phyloP scores from a whole-genome alignment of 306 rosid species.

The Amphicarpaea edgeworthii region DNA sequence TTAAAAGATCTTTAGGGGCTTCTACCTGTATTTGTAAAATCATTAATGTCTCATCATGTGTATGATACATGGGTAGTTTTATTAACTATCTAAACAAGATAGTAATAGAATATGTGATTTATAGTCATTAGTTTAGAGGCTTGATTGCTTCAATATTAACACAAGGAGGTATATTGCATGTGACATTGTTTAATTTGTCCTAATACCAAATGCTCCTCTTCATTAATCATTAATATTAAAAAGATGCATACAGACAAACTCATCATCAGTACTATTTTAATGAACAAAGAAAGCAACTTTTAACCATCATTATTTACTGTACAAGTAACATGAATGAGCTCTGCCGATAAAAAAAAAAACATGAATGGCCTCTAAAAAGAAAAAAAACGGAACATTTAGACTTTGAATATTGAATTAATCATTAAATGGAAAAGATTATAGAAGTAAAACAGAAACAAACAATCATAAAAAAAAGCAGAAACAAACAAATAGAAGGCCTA shows the following conservation, averaged over 20 bases:
- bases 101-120: conserved; percentile 17
- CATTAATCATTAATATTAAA: conserved; percentile 17
- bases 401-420: conserved; percentile 18
- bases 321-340: conserved; percentile 27
- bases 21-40: conserved; percentile 69
- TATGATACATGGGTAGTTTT: background rate
- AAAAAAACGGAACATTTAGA: too few species aligned
- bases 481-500: conserved; percentile 20
- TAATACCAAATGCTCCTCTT: background rate
- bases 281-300: conserved; percentile 15
- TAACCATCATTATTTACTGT: conserved; percentile 4
- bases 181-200: background rate
- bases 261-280: background rate
- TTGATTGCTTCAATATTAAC: conserved; percentile 13
- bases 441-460: conserved; percentile 2
- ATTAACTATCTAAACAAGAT: background rate
- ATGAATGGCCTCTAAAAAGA: too few species aligned
- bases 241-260: conserved; percentile 7
- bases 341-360: background rate
- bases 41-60: conserved; percentile 4
- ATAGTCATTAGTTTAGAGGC: conserved; percentile 7
- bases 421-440: background rate
- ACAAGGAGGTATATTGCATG: background rate
- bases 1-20: conserved; percentile 77
- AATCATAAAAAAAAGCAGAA: too few species aligned